A percentile compares a stretch with the other conserved stretches of the same genome.
These are phyloP conservation scores for Flaveria bidentis DNA, from an alignment of 129 eudicot genomes.

Conservation along the genomic window DNA sequence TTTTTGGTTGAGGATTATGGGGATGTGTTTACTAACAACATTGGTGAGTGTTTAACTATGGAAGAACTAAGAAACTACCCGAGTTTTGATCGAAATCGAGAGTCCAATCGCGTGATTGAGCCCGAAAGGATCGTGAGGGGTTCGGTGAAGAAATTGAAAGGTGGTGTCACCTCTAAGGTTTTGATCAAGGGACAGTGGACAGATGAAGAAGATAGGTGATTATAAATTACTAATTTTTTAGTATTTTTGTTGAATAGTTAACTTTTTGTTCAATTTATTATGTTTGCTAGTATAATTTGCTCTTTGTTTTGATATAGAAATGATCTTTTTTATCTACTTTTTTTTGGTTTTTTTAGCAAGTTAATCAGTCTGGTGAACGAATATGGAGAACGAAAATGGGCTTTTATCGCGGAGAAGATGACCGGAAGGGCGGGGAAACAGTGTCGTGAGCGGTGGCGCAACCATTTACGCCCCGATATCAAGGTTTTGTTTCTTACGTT, in stretches of 20 bases:
- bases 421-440: constrained; percentile 69
- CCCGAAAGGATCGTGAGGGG: not conserved
- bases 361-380: constrained; percentile 50
- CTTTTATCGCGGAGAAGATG: constrained; percentile 54
- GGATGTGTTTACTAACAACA: constrained; percentile 17
- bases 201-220: constrained; percentile 67
- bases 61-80: constrained; percentile 26
- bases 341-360: constrained; percentile 33
- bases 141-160: constrained; percentile 29
- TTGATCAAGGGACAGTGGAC: constrained; percentile 79
- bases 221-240: not conserved
- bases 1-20: constrained; percentile 1
- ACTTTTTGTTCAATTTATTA: not conserved
- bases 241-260: not conserved
- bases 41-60: constrained; percentile 27
- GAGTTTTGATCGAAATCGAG: constrained; percentile 13
- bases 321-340: not conserved
- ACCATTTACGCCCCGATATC: constrained; percentile 72
- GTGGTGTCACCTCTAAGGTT: constrained; percentile 28
- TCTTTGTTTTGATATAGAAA: not conserved
- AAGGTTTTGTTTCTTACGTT: constrained; percentile 46
- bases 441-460: constrained; percentile 78
- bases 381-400: constrained; percentile 64
- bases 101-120: not conserved
- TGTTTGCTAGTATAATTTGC: not conserved